Evolutionary conservation across 1,284 basidiomycete genomes (phyloP).

Genomic region (Fomitopsis betulina): DNA sequence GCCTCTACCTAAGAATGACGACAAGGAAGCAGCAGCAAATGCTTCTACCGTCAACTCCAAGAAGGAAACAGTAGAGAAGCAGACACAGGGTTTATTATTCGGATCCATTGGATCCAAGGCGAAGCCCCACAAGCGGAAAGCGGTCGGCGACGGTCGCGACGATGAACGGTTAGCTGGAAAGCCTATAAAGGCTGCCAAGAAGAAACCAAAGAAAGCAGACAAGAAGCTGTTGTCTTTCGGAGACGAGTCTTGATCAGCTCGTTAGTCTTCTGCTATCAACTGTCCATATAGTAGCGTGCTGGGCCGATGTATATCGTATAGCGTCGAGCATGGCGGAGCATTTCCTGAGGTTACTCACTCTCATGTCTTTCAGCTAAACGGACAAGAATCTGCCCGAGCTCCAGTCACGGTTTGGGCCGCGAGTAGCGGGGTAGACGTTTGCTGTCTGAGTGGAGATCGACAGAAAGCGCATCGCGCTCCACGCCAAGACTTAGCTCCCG

Average conservation of each 20-base stretch:
- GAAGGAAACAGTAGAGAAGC: constrained; percentile 6
- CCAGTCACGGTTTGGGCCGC: too few relatives aligned
- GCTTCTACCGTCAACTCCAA: constrained; percentile 2
- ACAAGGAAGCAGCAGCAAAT: constrained; percentile 12
- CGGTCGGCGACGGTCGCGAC: constrained; percentile 29
- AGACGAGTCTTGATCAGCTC: constrained; percentile 29
- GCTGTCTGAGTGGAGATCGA: too few relatives aligned
- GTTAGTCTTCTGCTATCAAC: not conserved
- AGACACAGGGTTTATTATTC: constrained; percentile 34
- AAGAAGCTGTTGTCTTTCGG: constrained; percentile 58
- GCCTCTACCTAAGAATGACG: constrained; percentile 32
- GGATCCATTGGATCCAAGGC: constrained; percentile 31
- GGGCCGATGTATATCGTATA: too few relatives aligned
- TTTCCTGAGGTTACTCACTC: too few relatives aligned
- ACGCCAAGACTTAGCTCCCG: too few relatives aligned
- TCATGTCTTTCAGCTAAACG: too few relatives aligned
- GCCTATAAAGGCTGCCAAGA: constrained; percentile 31
- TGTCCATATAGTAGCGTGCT: too few relatives aligned
- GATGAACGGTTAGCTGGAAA: constrained; percentile 19
- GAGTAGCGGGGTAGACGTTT: too few relatives aligned
- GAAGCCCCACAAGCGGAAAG: constrained; percentile 38
- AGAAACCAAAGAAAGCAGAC: constrained; percentile 44
- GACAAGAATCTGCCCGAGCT: too few relatives aligned
- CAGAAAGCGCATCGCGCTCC: too few relatives aligned
- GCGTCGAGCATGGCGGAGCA: too few relatives aligned